These are phyloP conservation scores for Hevea brasiliensis DNA, from an alignment of 345 rosid genomes.

Conservation along the genomic window DNA sequence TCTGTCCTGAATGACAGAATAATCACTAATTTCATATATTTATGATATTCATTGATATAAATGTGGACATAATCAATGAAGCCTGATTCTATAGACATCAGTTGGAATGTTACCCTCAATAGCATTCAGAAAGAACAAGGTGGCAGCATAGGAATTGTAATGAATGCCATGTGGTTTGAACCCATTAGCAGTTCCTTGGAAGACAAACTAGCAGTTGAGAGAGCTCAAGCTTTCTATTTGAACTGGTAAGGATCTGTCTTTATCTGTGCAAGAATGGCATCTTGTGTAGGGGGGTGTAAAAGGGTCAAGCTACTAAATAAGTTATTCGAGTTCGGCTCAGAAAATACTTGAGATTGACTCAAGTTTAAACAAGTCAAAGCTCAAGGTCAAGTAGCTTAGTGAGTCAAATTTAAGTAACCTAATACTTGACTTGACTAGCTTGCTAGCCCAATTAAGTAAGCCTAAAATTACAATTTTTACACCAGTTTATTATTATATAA, in stretches of 20 bases:
- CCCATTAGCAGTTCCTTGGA: slow-evolving; percentile 50
- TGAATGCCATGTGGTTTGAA: slow-evolving; percentile 58
- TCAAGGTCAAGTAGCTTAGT: no score
- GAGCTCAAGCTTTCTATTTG: slow-evolving; percentile 62
- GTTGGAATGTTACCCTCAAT: not conserved
- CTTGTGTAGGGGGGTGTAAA: no score
- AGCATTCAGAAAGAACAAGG: slow-evolving; percentile 47
- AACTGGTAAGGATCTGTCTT: slow-evolving; percentile 44
- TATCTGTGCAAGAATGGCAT: no score
- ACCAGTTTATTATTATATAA: no score
- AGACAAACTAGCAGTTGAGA: slow-evolving; percentile 53
- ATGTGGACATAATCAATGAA: not conserved
- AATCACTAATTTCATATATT: not conserved
- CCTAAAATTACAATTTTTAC: no score
- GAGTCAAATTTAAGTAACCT: no score
- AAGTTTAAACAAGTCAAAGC: no score
- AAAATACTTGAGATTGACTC: no score
- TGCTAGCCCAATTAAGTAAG: no score
- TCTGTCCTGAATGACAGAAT: not conserved
- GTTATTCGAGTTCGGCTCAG: no score
- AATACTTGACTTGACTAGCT: no score
- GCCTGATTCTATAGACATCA: not conserved
- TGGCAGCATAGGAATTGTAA: slow-evolving; percentile 62
- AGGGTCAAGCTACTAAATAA: no score
- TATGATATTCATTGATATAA: not conserved